Evolutionary conservation across 495 filamentous ascomycete genomes (phyloP), one percentile per base, ranked within the genome.

Genomic region (Aspergillus saccharolyticus): DNA sequence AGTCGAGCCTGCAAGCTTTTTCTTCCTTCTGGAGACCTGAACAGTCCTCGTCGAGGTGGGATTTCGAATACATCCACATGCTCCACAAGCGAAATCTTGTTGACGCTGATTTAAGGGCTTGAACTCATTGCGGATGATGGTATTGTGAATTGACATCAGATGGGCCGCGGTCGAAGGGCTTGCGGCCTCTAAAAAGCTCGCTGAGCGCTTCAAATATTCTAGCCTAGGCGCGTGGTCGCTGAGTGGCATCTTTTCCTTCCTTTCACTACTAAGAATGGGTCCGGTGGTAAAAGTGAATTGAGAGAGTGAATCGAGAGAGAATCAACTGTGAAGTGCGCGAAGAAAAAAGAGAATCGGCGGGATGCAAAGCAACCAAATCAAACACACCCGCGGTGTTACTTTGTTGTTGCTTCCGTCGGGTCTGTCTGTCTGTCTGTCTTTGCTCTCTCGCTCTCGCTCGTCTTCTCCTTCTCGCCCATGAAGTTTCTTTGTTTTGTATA

Each of bases 111-210:
- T 75, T 43, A 78, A 64, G 6, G 70, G 55, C 44, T 68, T 76
- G 1, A 59, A 62, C 14, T 78, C 68, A 21, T 80, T 63, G 47
- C 70, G 67, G n/a, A 72, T 63, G 24, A 79, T 66, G 17, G 68
- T 58, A 47, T 75, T 74, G 63, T 80, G 74, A 28, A 65, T 60
- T 49, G 65, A 67, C 57, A 78, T 66, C 24, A 84, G 64, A 66
- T 77, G 63, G 19, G 80, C 76, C 1, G 82, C 72, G 18, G 76
- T 78, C 6, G 80, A 75, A 3, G 81, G 78, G 44, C 77, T 78
- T 16, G 57, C 20, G 19, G 71, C 54, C 16, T 65, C 58, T 24
- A 84, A 63, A 22, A 70, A 60, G 39, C 70, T 65, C 0, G 78
- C 77, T 48, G 82, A 72, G 47, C 78, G 62, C 46, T 69, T 71